These are phyloP conservation scores for Rhododendron williamsianum DNA, from an alignment of 148 eudicot genomes.

Conservation along the genomic window DNA sequence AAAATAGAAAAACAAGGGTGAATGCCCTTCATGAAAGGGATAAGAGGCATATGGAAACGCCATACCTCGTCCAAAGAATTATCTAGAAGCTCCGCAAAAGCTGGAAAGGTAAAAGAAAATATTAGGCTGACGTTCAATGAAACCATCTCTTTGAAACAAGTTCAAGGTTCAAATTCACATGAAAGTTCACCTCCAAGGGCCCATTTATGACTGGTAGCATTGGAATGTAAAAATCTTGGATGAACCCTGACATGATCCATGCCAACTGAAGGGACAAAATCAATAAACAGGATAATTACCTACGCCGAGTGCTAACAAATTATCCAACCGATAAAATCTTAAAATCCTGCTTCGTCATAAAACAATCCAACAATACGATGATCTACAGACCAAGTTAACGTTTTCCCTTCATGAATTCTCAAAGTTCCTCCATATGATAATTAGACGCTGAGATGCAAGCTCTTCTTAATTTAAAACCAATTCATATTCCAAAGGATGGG, in stretches of 20 bases:
- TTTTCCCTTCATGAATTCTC: neutral
- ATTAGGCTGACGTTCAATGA: neutral
- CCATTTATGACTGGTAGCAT: slow-evolving; percentile 93
- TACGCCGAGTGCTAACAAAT: neutral
- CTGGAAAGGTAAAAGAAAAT: slow-evolving; percentile 28
- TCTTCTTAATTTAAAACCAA: neutral
- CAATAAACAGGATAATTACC: neutral
- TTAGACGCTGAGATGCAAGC: neutral
- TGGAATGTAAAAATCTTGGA: slow-evolving; percentile 74
- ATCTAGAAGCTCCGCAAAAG: slow-evolving; percentile 76
- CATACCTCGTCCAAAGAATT: slow-evolving; percentile 72
- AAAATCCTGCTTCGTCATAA: neutral
- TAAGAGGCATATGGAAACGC: neutral
- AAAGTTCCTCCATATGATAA: neutral
- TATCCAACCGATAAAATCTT: too few species aligned
- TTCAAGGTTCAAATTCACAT: neutral
- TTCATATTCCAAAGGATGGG: neutral
- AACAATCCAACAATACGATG: neutral
- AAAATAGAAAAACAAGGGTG: neutral
- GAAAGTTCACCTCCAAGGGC: slow-evolving; percentile 57
- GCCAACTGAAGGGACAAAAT: slow-evolving; percentile 31
- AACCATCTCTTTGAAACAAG: neutral
- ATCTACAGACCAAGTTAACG: neutral
- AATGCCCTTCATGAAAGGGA: neutral
- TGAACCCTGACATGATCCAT: slow-evolving; percentile 73